Base-by-base conservation (phyloP, 805 yeast species). In the Maudiozyma turicensis region DNA sequence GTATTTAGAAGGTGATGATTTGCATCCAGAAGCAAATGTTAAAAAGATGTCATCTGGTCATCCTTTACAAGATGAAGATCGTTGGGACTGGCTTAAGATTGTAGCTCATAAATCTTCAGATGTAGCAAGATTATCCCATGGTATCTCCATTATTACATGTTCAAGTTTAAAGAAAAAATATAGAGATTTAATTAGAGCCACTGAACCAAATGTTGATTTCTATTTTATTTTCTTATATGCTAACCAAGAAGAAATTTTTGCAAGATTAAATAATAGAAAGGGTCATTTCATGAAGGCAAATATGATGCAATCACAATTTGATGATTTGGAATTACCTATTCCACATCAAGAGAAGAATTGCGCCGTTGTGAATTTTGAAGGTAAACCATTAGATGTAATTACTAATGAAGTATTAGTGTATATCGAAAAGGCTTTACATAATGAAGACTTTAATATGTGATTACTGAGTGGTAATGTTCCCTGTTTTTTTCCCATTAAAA, bases 201-300 rank as follows among this genome's bases (percentile, higher is more conserved):
- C 56, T 8, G 50, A 57, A 3, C 67, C 66, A 2, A 56, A 63
- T 4, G 63, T 77, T 1, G 65, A 64, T 32, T 77, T 85, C 54
- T 60, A 76, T 40, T 82, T 84, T 64, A 72, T 89, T 33, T 83
- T 90, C 60, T 65, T 91, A 43, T 75, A 78, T 57, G 83, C 89
- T 9, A 70, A 80, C 8, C 76, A 72, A 55, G 82, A 81, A 8
- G 84, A 75, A 53, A 74, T 90, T 43, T 52, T 77, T 13, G 60
- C 68, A 34, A 74, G 98, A 46, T 84, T 89, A 48, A 68, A 68
- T 6, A 60, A 65, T n/a, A 73, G 99, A 55, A 64, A 76, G 56
- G 78, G 79, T 45, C 99, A 93, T 62, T 93, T 76, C 64, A 89
- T 93, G 95, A 90, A 90, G 62, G 75, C 82, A 5, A 76, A 79